Conservation (phyloP, 441 rosid genomes). For the Metrosideros polymorpha region DNA sequence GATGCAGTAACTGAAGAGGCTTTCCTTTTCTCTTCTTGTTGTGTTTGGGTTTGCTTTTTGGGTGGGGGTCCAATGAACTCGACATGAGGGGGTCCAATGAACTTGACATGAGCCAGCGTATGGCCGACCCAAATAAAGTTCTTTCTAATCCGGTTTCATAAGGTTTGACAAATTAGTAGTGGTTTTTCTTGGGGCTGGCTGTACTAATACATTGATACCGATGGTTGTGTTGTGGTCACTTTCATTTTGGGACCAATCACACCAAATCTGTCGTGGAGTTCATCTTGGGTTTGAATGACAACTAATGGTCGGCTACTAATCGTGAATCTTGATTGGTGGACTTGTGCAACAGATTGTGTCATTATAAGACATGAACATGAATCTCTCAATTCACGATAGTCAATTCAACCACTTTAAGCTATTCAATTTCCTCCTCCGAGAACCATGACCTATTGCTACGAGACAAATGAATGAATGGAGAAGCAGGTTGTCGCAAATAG, state of each 20-base stretch:
- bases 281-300: neutral
- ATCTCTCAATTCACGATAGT: neutral
- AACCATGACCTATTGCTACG: neutral
- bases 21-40: neutral
- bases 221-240: neutral
- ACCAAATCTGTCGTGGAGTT: neutral
- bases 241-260: neutral
- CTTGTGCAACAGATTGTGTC: neutral
- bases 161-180: neutral
- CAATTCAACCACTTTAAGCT: neutral
- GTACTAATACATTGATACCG: neutral
- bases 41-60: neutral
- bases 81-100: neutral
- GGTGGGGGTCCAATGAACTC: neutral
- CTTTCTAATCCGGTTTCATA: neutral
- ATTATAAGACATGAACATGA: neutral
- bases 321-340: neutral
- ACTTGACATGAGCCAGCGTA: neutral
- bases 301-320: neutral
- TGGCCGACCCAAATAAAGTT: neutral
- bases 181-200: neutral
- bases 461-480: neutral
- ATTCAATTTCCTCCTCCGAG: neutral
- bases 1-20: neutral
- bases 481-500: neutral